Base-by-base conservation (phyloP, 768 basidiomycete genomes). In the Boletus tomentosulus region DNA sequence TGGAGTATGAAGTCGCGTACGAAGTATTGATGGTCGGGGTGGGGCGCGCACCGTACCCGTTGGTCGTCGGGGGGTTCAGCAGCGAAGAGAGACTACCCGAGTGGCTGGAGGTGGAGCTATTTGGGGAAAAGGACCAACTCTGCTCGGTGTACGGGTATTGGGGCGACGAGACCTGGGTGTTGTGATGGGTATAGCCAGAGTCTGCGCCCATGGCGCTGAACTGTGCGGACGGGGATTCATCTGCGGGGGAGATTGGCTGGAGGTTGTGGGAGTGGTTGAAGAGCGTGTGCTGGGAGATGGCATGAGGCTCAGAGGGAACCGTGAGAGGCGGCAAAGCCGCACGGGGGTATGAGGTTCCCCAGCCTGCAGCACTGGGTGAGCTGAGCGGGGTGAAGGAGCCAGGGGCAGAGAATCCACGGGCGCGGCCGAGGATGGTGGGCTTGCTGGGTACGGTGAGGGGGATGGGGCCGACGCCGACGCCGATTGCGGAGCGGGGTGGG, bases 321-420 rank as follows among this genome's bases (percentile, higher is more conserved):
- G 85, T 90, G 51, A 93, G 79, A 27, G 90, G 90, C 28, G 90
- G 91, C 48, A 93, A 77, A 25, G 83, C 79, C 50, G 81, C 76
- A 47, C 86, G 81, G 54, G 82, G 67, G 73, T 82, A 84, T 51
- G 71, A 78, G 48, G 75, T 74, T 57, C 76, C 77, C 87, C 87
- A 89, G 55, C 78, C 79, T 44, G 79, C 64, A 35, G 80, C 70
- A 53, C 75, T 74, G 45, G 76, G 74, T 61, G 85, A 87, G 65
- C 74, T 78, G 58, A 89, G 79, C 46, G 87, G 87, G 2, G 83
- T 83, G 69, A 85, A 91, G 0, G 88, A 84, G 46, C 89, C 87
- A 39, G 89, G 90, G 3, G 89, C 87, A 54, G 90, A 90, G 67
- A 91, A 91, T 30, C 89, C 89, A 47, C 90, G 84, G 33, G 83